phyloP scores from a whole-genome alignment of 805 yeast species.

The Ogataea methanolica region DNA sequence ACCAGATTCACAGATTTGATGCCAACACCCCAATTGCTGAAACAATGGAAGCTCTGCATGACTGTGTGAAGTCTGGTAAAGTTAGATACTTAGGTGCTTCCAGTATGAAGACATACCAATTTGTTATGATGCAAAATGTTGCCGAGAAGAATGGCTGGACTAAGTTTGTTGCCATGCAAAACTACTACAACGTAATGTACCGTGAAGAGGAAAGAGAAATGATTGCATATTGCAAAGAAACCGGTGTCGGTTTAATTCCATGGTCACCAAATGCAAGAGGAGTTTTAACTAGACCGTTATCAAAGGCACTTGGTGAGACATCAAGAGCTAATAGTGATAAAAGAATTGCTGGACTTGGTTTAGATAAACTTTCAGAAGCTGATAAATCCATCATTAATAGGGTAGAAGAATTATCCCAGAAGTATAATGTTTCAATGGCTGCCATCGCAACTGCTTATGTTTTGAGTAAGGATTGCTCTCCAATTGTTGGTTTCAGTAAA shows the following conservation, averaged over 20 bases:
- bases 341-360: slow-evolving; percentile 3
- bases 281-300: slow-evolving; percentile 42
- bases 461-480: slow-evolving; percentile 43
- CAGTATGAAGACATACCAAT: slow-evolving; percentile 49
- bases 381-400: slow-evolving; percentile 39
- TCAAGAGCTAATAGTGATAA: slow-evolving; percentile 1
- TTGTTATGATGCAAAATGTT: slow-evolving; percentile 45
- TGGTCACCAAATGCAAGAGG: slow-evolving; percentile 59
- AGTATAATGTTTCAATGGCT: slow-evolving; percentile 47
- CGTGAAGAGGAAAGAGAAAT: slow-evolving; percentile 61
- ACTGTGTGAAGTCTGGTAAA: slow-evolving; percentile 41
- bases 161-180: slow-evolving; percentile 54
- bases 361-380: slow-evolving; percentile 14
- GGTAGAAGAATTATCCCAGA: slow-evolving; percentile 49
- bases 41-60: slow-evolving; percentile 50
- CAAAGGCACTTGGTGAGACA: slow-evolving; percentile 1
- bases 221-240: slow-evolving; percentile 45
- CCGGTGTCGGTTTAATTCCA: slow-evolving; percentile 52
- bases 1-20: slow-evolving; percentile 53
- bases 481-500: slow-evolving; percentile 52
- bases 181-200: slow-evolving; percentile 46
- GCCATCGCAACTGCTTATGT: slow-evolving; percentile 50
- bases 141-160: slow-evolving; percentile 54
- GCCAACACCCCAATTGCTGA: slow-evolving; percentile 41
- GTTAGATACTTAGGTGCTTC: slow-evolving; percentile 58